These are phyloP conservation scores for Cercospora nicotianae DNA, from an alignment of 2,329 filamentous ascomycete genomes.

Conservation along the genomic window DNA sequence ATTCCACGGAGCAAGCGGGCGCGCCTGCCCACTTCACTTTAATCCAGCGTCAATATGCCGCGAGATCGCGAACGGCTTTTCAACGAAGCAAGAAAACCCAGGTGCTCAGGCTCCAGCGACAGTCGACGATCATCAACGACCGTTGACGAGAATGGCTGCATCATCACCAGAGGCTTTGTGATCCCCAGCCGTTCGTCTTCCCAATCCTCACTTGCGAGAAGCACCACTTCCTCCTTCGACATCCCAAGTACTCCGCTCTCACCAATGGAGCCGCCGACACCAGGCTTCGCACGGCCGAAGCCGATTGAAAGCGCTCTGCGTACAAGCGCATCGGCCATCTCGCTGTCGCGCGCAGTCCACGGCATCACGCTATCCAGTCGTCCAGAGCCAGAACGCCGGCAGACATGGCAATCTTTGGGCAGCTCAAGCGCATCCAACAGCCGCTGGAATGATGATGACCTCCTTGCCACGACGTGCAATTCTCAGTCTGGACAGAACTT, in stretches of 20 bases:
- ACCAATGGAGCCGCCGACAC: constrained; percentile 13
- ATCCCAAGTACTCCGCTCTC: constrained; percentile 18
- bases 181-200: constrained; percentile 24
- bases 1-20: background rate
- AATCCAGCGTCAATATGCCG: background rate
- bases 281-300: constrained; percentile 17
- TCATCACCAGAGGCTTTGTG: constrained; percentile 28
- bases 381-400: background rate
- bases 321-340: constrained; percentile 12
- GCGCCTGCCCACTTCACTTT: background rate
- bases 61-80: constrained; percentile 20
- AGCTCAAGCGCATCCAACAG: constrained; percentile 2
- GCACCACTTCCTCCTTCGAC: constrained; percentile 17
- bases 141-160: constrained; percentile 24
- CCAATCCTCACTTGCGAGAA: constrained; percentile 17
- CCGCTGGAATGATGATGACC: constrained; percentile 18
- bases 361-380: background rate
- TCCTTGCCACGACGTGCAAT: constrained; percentile 4
- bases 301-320: background rate
- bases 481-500: background rate
- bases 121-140: constrained; percentile 23
- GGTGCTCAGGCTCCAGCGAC: constrained; percentile 9
- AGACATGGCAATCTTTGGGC: constrained; percentile 8
- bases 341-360: constrained; percentile 13
- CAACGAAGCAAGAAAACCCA: constrained; percentile 20